Evolutionary conservation across 805 yeast species (phyloP).

Genomic region (Millerozyma acaciae): DNA sequence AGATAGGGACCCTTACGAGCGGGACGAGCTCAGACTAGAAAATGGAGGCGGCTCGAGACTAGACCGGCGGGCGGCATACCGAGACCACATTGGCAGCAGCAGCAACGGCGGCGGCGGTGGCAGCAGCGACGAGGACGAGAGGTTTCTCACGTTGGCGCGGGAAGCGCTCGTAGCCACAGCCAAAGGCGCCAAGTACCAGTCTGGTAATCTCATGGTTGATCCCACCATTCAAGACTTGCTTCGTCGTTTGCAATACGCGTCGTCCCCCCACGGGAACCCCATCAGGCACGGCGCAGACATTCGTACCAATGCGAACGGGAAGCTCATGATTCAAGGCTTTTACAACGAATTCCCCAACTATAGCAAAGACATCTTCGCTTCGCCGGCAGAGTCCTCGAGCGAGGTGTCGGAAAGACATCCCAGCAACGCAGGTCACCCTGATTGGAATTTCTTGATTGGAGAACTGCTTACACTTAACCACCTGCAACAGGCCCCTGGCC

Average conservation of each 20-base stretch:
- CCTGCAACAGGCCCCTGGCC: not conserved
- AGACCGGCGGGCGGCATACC: not conserved
- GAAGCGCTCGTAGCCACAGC: conserved; percentile 57
- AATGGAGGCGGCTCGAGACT: not conserved
- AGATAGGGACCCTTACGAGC: too few species aligned
- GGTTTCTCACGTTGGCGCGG: conserved; percentile 55
- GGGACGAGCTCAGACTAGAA: not conserved
- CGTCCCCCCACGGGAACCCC: conserved; percentile 57
- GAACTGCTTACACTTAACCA: conserved; percentile 11
- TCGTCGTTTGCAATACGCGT: conserved; percentile 54
- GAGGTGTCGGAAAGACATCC: conserved; percentile 3
- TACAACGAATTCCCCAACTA: conserved; percentile 41
- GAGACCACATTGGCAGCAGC: not conserved
- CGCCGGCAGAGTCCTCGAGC: conserved; percentile 3
- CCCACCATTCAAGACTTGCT: conserved; percentile 62
- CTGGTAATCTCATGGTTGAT: conserved; percentile 40
- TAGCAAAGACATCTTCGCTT: conserved; percentile 36
- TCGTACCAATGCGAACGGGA: conserved; percentile 36
- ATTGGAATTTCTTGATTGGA: conserved; percentile 32
- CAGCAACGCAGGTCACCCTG: conserved; percentile 18
- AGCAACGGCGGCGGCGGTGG: not conserved
- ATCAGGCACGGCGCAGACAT: conserved; percentile 30
- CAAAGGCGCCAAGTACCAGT: conserved; percentile 28
- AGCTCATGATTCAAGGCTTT: conserved; percentile 39
- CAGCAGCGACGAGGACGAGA: conserved; percentile 42